Base-by-base conservation (phyloP, 2,329 filamentous ascomycete genomes). In the Alternaria atra region DNA sequence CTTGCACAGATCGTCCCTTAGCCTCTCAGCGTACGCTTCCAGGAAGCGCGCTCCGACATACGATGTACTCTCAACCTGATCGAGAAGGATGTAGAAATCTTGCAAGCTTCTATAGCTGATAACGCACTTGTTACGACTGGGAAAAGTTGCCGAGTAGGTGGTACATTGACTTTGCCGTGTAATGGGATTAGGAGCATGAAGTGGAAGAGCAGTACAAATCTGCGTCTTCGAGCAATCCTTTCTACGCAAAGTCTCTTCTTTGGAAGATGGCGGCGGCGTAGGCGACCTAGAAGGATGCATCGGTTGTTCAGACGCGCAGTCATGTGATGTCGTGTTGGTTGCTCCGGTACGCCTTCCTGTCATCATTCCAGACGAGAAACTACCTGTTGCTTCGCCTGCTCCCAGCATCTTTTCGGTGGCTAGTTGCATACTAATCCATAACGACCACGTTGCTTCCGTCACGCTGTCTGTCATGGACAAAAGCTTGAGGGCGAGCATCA, bases 1-100 rank as follows among this genome's bases (percentile, higher is more conserved):
- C 13, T 60, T 54, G 61, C 72, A 75, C 51, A 61, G 27, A 46
- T 74, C 71, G 32, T 62, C 52, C 7, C 51, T 54, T 2, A 76
- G 54, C 25, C 65, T 70, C 47, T 73, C 70, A 13, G 72, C 74
- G 55, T 37, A 50, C 23, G 46, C 4, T 13, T 35, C 32, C 30
- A 50, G 13, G 15, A 50, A 50, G 5, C 64, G 34, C 13, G 65
- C 68, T 20, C 66, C 64, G 3, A 65, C 63, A n/a, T 57, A 63
- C 9, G 64, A 68, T 13, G 59, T 66, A 4, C 64, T 56, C 53
- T 70, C 71, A 23, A 75, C 70, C 37, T 53, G 60, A 58, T 75
- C 71, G 15, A 74, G 67, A 12, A 75, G 63, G 15, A 61, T 52
- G 60, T 73, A 75, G 44, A 74, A 70, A n/a, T 71, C 64, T 54